phyloP scores from a whole-genome alignment of 371 early-diverging fungal genomes.

The Circinella umbellata region DNA sequence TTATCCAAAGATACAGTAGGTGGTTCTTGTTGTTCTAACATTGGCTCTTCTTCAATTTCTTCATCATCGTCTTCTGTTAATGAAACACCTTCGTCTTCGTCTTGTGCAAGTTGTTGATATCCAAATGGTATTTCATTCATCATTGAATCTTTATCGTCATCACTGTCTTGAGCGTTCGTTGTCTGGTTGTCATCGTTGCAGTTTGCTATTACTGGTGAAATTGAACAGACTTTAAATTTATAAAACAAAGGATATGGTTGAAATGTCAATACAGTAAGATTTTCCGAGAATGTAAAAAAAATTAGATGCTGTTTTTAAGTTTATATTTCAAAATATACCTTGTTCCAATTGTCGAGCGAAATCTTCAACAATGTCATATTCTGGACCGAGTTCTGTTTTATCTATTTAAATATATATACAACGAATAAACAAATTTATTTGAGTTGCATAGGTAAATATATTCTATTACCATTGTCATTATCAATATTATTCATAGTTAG shows the following conservation, averaged over 20 bases:
- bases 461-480: too few species aligned
- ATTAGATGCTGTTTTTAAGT: not conserved
- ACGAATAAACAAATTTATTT: too few species aligned
- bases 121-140: conserved; percentile 21
- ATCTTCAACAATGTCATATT: conserved; percentile 35
- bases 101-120: conserved; percentile 40
- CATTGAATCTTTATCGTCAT: conserved; percentile 13
- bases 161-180: conserved; percentile 4
- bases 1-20: conserved; percentile 22
- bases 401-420: too few species aligned
- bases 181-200: too few species aligned
- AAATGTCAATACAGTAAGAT: too few species aligned
- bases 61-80: conserved; percentile 25
- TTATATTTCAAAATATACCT: conserved; percentile 25
- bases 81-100: conserved; percentile 29
- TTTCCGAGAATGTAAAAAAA: not conserved
- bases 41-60: not conserved
- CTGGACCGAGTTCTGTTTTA: not conserved
- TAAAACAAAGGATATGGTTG: not conserved
- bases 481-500: too few species aligned
- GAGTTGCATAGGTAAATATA: too few species aligned
- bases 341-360: conserved; percentile 44
- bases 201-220: not conserved
- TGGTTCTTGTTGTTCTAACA: conserved; percentile 3
- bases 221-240: not conserved